Evolutionary conservation across 1,284 basidiomycete genomes (phyloP).

Genomic region (Baeospora myosura): DNA sequence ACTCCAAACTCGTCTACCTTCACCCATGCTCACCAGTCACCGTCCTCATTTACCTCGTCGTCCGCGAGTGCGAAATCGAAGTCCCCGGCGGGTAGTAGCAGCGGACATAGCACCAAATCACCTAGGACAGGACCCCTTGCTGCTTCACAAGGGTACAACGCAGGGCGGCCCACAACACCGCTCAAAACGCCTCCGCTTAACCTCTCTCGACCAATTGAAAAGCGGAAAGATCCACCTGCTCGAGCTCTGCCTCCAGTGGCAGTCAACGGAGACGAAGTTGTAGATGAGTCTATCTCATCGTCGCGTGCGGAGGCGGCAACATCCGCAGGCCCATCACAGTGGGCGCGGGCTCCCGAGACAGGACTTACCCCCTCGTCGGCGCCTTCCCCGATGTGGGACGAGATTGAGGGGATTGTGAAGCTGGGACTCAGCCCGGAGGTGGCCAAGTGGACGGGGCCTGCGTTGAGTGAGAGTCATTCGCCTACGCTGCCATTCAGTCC

Average conservation of each 20-base stretch:
- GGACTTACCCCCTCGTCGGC: background rate
- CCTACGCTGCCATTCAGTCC: slow-evolving; percentile 30
- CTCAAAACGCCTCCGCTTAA: no score
- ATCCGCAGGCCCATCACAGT: background rate
- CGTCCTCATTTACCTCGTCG: slow-evolving; percentile 7
- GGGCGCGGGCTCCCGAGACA: background rate
- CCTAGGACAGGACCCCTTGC: no score
- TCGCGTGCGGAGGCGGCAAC: background rate
- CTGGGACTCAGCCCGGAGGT: slow-evolving; percentile 9
- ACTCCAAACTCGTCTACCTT: background rate
- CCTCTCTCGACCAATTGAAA: no score
- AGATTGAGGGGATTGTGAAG: slow-evolving; percentile 28
- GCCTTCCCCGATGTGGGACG: slow-evolving; percentile 25
- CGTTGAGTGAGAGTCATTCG: slow-evolving; percentile 27
- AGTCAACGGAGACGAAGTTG: background rate
- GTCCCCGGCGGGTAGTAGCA: no score
- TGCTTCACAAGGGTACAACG: no score
- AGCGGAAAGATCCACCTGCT: no score
- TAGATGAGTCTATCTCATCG: background rate
- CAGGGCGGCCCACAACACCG: no score
- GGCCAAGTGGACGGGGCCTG: slow-evolving; percentile 23
- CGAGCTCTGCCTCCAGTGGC: no score
- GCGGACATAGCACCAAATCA: no score
- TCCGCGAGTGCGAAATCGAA: background rate
- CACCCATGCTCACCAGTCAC: no score